Evolutionary conservation across 768 basidiomycete species (phyloP).

Genomic region (Psilocybe sp.): DNA sequence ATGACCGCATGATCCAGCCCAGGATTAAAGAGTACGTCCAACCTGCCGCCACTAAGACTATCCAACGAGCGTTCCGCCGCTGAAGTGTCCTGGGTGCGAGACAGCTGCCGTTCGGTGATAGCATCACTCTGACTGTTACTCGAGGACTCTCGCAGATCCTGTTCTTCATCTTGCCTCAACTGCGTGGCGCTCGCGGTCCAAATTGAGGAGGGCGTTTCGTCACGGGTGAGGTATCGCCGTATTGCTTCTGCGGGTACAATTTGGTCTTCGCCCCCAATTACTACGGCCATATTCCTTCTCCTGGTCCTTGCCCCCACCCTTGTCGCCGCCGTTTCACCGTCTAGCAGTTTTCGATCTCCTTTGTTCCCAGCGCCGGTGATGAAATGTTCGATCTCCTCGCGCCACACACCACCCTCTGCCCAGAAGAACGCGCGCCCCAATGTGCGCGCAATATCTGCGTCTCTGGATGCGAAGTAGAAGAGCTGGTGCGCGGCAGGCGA

Average conservation of each 20-base stretch:
- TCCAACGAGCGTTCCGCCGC: not conserved
- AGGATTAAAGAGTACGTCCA: constrained; percentile 37
- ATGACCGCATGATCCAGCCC: constrained; percentile 38
- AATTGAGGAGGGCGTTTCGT: constrained; percentile 15
- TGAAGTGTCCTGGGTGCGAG: no score
- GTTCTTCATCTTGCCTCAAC: no score
- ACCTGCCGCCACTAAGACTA: not conserved
- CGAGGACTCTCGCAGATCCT: no score
- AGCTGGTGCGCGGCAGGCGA: constrained; percentile 57
- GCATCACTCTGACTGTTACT: no score
- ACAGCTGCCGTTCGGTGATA: no score
- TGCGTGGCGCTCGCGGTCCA: constrained; percentile 18
- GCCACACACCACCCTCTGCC: constrained; percentile 60
- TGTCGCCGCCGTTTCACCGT: not conserved
- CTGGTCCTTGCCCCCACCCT: constrained; percentile 3
- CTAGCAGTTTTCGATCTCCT: not conserved
- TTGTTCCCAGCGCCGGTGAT: constrained; percentile 6
- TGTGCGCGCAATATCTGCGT: constrained; percentile 58
- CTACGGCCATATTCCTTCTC: constrained; percentile 28
- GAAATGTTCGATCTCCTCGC: constrained; percentile 44
- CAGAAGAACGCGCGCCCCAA: constrained; percentile 65
- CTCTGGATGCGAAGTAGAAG: constrained; percentile 66
- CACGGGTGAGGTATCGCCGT: constrained; percentile 31
- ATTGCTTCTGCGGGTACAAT: constrained; percentile 35
- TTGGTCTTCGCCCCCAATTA: constrained; percentile 37